Base-by-base conservation (phyloP, 2,329 filamentous ascomycete genomes). In the Epichloe glyceriae region DNA sequence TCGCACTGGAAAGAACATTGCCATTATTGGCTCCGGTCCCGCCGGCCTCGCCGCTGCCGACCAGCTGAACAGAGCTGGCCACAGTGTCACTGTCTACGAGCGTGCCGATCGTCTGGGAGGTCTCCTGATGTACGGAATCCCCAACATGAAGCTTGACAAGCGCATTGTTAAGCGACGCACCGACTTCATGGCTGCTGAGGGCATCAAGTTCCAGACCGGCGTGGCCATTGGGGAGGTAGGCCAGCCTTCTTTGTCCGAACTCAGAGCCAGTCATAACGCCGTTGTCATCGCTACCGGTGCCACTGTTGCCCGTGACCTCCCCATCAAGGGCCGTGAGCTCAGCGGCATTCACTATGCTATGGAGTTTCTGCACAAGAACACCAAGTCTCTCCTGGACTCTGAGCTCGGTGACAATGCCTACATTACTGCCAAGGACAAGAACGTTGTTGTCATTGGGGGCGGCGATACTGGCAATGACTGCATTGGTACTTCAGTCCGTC, bases 141-240 rank as follows among this genome's bases (percentile, higher is more conserved):
- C 91, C 58, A 97, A 97, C 76, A 97, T 97, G 91, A 97, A 97
- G 76, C 85, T 97, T 41, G 91, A 97, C 74, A 97, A 97, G 79
- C 88, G 88, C 64, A 83, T 96, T 56, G 91, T 97, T 54, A 91
- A 96, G 76, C 86, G 91, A 49, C 86, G 91, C 67, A 89, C 93
- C 46, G 88, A 96, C 69, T 89, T 97, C 70, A 91, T 96, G 87
- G 87, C 86, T 50, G 79, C 83, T 3, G 91, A 96, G 70, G 91
- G 91, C 46, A 73, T 96, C 63, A 76, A 78, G 48, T 95, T 95
- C 72, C 82, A 87, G 69, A 86, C 86, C 34, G 81, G 83, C 54
- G 81, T 88, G 50, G 72, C 82, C 37, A 78, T 97, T 59, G 91
- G 90, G 44, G 84, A 93, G 56, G 81, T 85, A 47, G 76, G 83